phyloP scores from a whole-genome alignment of 331 rosid species.

The Malus hybrid region DNA sequence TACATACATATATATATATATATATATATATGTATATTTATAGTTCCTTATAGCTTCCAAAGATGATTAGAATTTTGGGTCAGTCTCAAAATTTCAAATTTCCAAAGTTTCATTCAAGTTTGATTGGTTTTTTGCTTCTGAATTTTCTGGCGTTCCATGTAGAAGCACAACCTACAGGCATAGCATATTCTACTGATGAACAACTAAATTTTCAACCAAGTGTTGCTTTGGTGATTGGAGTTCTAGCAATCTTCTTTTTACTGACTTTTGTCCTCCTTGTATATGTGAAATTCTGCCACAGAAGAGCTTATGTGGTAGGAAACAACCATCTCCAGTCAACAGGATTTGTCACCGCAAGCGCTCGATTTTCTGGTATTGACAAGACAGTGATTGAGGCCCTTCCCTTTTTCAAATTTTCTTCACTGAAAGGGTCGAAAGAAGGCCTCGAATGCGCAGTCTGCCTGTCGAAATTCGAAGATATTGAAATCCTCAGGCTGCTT shows the following conservation, averaged over 20 bases:
- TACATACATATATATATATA: no score
- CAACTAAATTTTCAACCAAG: conserved; percentile 41
- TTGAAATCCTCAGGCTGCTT: conserved; percentile 64
- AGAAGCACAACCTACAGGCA: conserved; percentile 32
- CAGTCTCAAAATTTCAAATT: neutral
- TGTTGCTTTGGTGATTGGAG: conserved; percentile 59
- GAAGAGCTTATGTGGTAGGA: conserved; percentile 8
- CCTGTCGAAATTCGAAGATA: conserved; percentile 73
- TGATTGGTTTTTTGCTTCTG: conserved; percentile 14
- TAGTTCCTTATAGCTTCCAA: neutral
- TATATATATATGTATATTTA: neutral
- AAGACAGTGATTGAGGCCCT: conserved; percentile 76
- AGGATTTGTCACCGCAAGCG: conserved; percentile 36
- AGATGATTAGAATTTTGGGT: conserved; percentile 7
- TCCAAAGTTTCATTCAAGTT: conserved; percentile 26
- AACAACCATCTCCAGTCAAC: conserved; percentile 2
- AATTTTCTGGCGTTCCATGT: conserved; percentile 19
- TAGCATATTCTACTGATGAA: neutral
- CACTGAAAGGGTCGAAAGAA: conserved; percentile 68
- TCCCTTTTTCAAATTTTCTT: conserved; percentile 80
- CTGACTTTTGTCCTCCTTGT: conserved; percentile 58
- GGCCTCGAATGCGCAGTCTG: conserved; percentile 92
- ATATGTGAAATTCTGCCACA: conserved; percentile 61
- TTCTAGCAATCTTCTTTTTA: conserved; percentile 50
- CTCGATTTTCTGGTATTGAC: conserved; percentile 74